These are phyloP conservation scores for Ambrosiella cleistominuta DNA, from an alignment of 2,329 filamentous ascomycete species.

Conservation along the genomic window DNA sequence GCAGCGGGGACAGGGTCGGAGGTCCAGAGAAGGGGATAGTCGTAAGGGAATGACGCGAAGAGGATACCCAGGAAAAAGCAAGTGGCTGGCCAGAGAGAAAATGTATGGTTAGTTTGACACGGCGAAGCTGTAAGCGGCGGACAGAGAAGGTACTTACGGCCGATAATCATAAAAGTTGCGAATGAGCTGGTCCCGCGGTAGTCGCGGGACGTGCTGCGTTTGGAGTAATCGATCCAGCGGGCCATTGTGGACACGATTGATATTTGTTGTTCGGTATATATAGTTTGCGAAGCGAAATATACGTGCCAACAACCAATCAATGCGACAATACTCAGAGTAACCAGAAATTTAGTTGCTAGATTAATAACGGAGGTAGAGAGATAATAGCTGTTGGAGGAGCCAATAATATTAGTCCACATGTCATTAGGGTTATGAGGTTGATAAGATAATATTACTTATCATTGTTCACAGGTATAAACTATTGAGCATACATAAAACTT, in stretches of 20 bases:
- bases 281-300: background rate
- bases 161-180: slow-evolving; percentile 91
- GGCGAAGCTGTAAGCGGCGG: slow-evolving; percentile 3
- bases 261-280: background rate
- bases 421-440: background rate
- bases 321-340: background rate
- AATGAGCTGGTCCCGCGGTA: slow-evolving; percentile 54
- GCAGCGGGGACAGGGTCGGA: slow-evolving; percentile 42
- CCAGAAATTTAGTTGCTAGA: background rate
- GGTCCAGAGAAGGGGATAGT: slow-evolving; percentile 75
- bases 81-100: slow-evolving; percentile 37
- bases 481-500: too few relatives aligned
- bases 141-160: slow-evolving; percentile 44
- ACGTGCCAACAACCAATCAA: background rate
- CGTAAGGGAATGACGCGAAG: slow-evolving; percentile 92
- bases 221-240: slow-evolving; percentile 34
- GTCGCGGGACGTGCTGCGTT: slow-evolving; percentile 38
- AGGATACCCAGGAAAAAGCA: slow-evolving; percentile 98
- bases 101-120: background rate
- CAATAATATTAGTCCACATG: background rate
- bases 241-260: slow-evolving; percentile 9
- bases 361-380: background rate
- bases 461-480: too few relatives aligned
- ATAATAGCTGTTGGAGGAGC: background rate
- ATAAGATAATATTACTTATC: background rate